Evolutionary conservation across 768 basidiomycete genomes (phyloP).

Genomic region (Suillus plorans): DNA sequence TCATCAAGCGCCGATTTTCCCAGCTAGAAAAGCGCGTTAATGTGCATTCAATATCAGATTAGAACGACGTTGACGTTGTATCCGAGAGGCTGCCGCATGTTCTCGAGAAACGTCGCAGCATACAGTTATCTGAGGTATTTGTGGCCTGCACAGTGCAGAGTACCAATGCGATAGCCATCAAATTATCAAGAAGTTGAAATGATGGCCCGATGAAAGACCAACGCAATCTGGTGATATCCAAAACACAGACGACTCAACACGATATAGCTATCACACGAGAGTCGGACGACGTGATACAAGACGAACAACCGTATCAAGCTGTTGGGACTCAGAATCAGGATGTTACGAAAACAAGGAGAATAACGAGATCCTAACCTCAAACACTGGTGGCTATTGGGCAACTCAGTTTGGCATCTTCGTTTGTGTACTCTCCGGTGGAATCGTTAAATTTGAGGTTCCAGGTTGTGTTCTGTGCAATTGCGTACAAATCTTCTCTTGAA

Average conservation of each 20-base stretch:
- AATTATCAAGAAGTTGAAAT: not conserved
- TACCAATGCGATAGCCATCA: not conserved
- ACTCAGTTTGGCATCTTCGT: not conserved
- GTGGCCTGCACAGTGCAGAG: not conserved
- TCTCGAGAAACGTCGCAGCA: slow-evolving; percentile 56
- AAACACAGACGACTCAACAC: not conserved
- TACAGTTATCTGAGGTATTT: slow-evolving; percentile 42
- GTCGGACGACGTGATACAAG: not conserved
- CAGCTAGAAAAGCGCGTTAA: slow-evolving; percentile 50
- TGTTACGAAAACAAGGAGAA: not conserved
- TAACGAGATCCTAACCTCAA: not conserved
- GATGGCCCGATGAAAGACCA: not conserved
- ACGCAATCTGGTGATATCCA: not conserved
- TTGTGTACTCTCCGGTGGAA: not conserved
- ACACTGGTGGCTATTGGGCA: not conserved
- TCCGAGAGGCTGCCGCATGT: slow-evolving; percentile 58
- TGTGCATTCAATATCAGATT: not conserved
- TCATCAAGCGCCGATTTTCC: slow-evolving; percentile 89
- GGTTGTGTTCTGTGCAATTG: not conserved
- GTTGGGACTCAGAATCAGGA: not conserved
- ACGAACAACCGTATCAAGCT: not conserved
- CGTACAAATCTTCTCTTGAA: not conserved
- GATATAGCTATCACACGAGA: not conserved
- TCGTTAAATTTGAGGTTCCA: not conserved
- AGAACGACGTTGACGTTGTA: not conserved